Conservation (phyloP, 1,284 basidiomycete species). For the Malassezia restricta region DNA sequence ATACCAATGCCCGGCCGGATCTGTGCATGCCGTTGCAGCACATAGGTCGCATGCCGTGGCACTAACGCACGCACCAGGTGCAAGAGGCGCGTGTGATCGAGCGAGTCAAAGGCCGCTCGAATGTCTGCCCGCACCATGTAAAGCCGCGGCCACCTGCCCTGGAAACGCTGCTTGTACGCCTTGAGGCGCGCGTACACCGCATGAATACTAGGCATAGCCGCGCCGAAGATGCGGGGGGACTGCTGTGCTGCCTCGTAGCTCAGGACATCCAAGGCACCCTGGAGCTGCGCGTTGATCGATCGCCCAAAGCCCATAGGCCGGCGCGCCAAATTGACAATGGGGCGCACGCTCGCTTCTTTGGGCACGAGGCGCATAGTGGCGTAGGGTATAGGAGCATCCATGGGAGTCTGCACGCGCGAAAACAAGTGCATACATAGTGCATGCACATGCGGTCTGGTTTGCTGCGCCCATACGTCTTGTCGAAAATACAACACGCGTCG, state of each 20-base stretch:
- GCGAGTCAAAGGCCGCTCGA: constrained; percentile 88
- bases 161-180: constrained; percentile 13
- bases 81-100: constrained; percentile 74
- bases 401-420: constrained; percentile 14
- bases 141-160: constrained; percentile 12
- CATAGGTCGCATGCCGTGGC: constrained; percentile 20
- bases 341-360: constrained; percentile 84
- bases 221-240: constrained; percentile 17
- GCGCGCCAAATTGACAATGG: constrained; percentile 79
- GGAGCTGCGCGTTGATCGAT: constrained; percentile 76
- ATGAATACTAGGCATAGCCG: constrained; percentile 47
- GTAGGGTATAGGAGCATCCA: constrained; percentile 54
- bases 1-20: constrained; percentile 16
- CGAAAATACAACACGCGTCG: constrained; percentile 82
- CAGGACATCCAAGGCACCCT: constrained; percentile 51
- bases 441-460: constrained; percentile 68
- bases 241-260: constrained; percentile 25
- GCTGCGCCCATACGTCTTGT: constrained; percentile 74
- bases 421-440: constrained; percentile 53
- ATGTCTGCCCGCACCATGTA: constrained; percentile 97
- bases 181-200: constrained; percentile 37
- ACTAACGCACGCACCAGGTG: constrained; percentile 1
- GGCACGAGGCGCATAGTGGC: constrained; percentile 80
- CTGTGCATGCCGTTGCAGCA: constrained; percentile 32
- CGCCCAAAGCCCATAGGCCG: constrained; percentile 48